Evolutionary conservation across 805 yeast genomes (phyloP).

Genomic region (Candida schatavii): DNA sequence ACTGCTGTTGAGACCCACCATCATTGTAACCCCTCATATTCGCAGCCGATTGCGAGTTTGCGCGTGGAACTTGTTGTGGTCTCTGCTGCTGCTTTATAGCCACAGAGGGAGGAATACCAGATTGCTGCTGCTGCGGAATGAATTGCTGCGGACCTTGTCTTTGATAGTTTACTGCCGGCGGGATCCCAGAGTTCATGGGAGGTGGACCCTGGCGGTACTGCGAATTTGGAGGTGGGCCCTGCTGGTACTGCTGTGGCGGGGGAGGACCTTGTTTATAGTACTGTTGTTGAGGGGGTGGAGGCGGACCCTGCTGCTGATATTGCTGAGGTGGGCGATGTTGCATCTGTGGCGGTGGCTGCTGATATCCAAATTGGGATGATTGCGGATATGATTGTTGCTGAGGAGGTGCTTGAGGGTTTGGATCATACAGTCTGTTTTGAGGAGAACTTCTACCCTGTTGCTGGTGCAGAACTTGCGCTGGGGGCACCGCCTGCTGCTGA

Average conservation of each 20-base stretch:
- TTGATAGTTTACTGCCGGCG: conserved; percentile 9
- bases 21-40: conserved; percentile 5
- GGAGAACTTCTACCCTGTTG: conserved; percentile 3
- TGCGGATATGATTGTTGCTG: conserved; percentile 15
- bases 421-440: conserved; percentile 1
- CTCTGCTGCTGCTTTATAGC: conserved; percentile 6
- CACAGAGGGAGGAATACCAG: conserved; percentile 11
- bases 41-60: conserved; percentile 6
- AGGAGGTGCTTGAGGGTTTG: conserved; percentile 12
- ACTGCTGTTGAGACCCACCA: conserved; percentile 7
- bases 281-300: conserved; percentile 16
- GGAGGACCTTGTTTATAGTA: conserved; percentile 12
- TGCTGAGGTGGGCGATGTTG: conserved; percentile 13
- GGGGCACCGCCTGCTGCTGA: conserved; percentile 11
- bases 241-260: conserved; percentile 12
- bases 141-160: conserved; percentile 6
- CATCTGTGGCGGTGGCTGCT: conserved; percentile 12
- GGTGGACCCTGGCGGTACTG: conserved; percentile 13
- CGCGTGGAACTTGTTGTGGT: not conserved
- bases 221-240: conserved; percentile 11
- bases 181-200: conserved; percentile 7
- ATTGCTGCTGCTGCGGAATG: conserved; percentile 1
- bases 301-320: conserved; percentile 18
- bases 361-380: conserved; percentile 12
- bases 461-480: conserved; percentile 3